Base-by-base conservation (phyloP, 1,284 basidiomycete genomes). In the Rhodotorula mucilaginosa region DNA sequence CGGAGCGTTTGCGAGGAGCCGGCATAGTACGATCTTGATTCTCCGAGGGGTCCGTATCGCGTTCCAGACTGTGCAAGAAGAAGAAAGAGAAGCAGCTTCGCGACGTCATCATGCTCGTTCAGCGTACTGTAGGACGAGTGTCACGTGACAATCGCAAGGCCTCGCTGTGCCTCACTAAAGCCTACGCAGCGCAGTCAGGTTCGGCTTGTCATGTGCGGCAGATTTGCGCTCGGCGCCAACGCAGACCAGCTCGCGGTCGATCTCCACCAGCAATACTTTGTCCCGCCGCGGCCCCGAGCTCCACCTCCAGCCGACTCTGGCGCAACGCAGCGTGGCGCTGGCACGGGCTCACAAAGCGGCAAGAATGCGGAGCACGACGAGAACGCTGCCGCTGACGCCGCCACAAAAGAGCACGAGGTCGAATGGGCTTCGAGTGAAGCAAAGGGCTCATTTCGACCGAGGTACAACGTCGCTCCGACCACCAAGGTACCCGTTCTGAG, bases 401-500 rank as follows among this genome's bases (percentile, higher is more conserved):
- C n/a, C 8, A 16, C 26, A 26, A 3, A 19, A 21, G 44, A n/a
- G 13, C 46, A 19, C 19, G 18, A 39, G 10, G 47, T 65, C 31
- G 7, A 31, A 23, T 65, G 64, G 64, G 57, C 46, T 13, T 58
- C 56, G 31, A 10, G 39, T 31, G 64, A 65, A 31, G 31, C 56
- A 10, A 29, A 65, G 47, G 4, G 26, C 23, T 15, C 8, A 13
- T 51, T 39, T 31, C 46, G 64, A 16, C 47, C 57, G 31, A 29
- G 64, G 23, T 65, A 51, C 64, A 65, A 65, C 34, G 64, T 92
- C 72, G 89, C 90, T 1, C 90, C 90, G 1, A 88, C 87, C 52
- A 85, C 88, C 0, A 83, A 87, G 54, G 87, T 86, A 0, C 88
- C 89, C 46, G 88, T 91, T 34, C 81, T 91, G 29, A 84, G 73